Evolutionary conservation across 306 rosid species (phyloP).

Genomic region (Senna siamea): DNA sequence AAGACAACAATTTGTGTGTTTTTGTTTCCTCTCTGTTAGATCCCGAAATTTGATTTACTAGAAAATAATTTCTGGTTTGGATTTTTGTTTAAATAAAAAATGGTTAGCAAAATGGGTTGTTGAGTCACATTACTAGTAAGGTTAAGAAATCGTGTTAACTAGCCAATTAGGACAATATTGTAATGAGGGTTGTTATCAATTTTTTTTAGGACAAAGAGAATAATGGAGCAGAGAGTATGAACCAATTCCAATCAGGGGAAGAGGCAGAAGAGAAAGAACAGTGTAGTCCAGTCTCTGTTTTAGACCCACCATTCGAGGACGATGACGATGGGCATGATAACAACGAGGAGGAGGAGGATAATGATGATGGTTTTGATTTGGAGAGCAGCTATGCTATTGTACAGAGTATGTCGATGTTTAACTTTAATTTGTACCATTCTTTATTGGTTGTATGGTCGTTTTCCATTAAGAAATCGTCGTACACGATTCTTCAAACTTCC

Average conservation of each 20-base stretch:
- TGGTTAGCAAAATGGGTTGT: too few relatives aligned
- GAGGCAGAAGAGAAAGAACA: conserved; percentile 90
- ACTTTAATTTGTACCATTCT: conserved; percentile 20
- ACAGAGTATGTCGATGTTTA: conserved; percentile 69
- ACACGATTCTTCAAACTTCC: conserved; percentile 38
- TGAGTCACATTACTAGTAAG: conserved; percentile 39
- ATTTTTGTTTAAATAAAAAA: too few relatives aligned
- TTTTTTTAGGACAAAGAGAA: conserved; percentile 49
- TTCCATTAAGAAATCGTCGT: conserved; percentile 46
- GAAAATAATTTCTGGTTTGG: too few relatives aligned
- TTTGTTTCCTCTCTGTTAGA: conserved; percentile 44
- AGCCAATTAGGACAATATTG: conserved; percentile 37
- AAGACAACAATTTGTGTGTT: conserved; percentile 20
- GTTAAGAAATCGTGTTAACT: conserved; percentile 35
- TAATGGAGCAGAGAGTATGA: conserved; percentile 42
- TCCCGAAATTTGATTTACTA: conserved; percentile 41
- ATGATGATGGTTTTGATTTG: conserved; percentile 56
- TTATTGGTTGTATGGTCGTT: conserved; percentile 56
- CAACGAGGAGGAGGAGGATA: conserved; percentile 13
- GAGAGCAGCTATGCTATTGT: conserved; percentile 84
- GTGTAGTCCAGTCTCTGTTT: conserved; percentile 87
- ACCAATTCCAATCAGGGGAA: conserved; percentile 55
- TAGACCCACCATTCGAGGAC: conserved; percentile 90
- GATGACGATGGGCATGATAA: conserved; percentile 58
- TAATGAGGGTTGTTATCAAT: conserved; percentile 26